Conservation (phyloP, 2,329 filamentous ascomycete species). For the Thelonectria blattea region DNA sequence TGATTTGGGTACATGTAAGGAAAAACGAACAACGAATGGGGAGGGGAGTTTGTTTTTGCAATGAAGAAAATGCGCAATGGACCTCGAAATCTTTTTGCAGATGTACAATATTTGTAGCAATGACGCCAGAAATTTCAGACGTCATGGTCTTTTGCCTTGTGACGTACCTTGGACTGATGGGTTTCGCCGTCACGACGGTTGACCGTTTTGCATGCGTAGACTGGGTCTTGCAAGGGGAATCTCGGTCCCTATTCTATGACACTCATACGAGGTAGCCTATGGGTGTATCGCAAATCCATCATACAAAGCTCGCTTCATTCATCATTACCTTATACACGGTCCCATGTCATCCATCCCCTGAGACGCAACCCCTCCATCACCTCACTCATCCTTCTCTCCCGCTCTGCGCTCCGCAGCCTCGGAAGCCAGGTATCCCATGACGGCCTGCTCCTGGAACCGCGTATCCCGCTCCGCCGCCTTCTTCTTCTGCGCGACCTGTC, state of each 20-base stretch:
- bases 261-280: no score
- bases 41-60: slow-evolving; percentile 16
- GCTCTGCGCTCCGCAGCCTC: slow-evolving; percentile 51
- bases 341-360: not conserved
- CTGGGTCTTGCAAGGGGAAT: no score
- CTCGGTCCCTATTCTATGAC: no score
- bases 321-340: no score
- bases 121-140: slow-evolving; percentile 10
- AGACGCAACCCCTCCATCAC: not conserved
- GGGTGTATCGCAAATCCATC: no score
- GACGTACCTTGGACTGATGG: not conserved
- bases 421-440: slow-evolving; percentile 51
- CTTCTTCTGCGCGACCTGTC: slow-evolving; percentile 52
- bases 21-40: slow-evolving; percentile 12
- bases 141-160: not conserved
- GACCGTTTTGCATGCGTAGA: no score
- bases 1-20: slow-evolving; percentile 25
- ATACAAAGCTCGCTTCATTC: no score
- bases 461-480: slow-evolving; percentile 33
- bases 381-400: slow-evolving; percentile 7
- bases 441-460: slow-evolving; percentile 42
- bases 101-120: slow-evolving; percentile 34
- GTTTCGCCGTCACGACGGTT: not conserved
- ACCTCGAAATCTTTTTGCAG: not conserved
- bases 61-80: slow-evolving; percentile 16